Evolutionary conservation across 2,329 filamentous ascomycete species (phyloP).

Genomic region (Blastomyces parvus): DNA sequence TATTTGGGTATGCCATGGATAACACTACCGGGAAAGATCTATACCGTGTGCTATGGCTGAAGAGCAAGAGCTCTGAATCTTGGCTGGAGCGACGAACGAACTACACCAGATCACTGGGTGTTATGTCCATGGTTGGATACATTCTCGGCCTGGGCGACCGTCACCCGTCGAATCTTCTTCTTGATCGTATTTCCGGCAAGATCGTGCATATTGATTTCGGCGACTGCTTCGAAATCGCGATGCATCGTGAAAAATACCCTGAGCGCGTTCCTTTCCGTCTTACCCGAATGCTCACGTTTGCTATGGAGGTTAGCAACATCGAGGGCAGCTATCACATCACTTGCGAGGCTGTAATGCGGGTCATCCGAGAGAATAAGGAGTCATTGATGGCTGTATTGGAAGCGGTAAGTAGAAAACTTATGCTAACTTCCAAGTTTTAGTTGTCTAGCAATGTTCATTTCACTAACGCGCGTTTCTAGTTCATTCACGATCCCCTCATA

Average conservation of each 20-base stretch:
- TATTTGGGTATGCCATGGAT: slow-evolving; percentile 97
- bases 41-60: slow-evolving; percentile 95
- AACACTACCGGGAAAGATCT: slow-evolving; percentile 98
- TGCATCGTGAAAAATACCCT: slow-evolving; percentile 98
- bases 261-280: slow-evolving; percentile 96
- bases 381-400: slow-evolving; percentile 97
- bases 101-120: slow-evolving; percentile 90
- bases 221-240: slow-evolving; percentile 98
- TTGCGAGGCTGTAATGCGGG: slow-evolving; percentile 96
- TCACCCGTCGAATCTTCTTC: slow-evolving; percentile 95
- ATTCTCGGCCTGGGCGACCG: slow-evolving; percentile 93
- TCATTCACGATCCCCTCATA: slow-evolving; percentile 97
- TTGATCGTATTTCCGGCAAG: slow-evolving; percentile 90
- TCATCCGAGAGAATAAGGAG: slow-evolving; percentile 93
- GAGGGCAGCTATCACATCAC: slow-evolving; percentile 97
- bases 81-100: slow-evolving; percentile 98
- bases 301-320: slow-evolving; percentile 99
- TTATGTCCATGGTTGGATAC: slow-evolving; percentile 99
- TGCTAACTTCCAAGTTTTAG: background rate
- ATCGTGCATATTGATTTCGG: slow-evolving; percentile 99
- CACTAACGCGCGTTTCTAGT: slow-evolving; percentile 45
- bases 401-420: slow-evolving; percentile 58
- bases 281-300: slow-evolving; percentile 97
- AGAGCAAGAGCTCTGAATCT: slow-evolving; percentile 94
- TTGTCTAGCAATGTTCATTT: background rate